These are phyloP conservation scores for Solanum hybrid DNA, from an alignment of 305 asterid species.

Conservation along the genomic window DNA sequence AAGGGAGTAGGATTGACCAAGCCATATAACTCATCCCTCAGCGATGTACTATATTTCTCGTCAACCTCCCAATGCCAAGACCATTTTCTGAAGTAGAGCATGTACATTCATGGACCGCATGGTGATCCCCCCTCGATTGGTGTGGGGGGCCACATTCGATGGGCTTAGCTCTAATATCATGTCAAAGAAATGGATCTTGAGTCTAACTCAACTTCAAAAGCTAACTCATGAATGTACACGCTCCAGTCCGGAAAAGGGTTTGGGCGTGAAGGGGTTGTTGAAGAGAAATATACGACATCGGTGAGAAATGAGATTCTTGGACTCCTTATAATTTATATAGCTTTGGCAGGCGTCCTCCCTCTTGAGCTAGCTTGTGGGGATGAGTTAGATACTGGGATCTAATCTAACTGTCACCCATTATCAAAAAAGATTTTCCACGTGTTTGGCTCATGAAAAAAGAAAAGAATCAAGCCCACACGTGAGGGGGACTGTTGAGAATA, in stretches of 20 bases:
- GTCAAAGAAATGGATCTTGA: not conserved
- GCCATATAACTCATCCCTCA: not conserved
- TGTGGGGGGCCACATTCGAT: not conserved
- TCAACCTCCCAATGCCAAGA: not conserved
- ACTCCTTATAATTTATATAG: not conserved
- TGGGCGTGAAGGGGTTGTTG: not conserved
- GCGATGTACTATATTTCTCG: not conserved
- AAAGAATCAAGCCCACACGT: not conserved
- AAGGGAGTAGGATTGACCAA: not conserved
- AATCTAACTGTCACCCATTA: not conserved
- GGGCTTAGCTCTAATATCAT: not conserved
- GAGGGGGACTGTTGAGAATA: not conserved
- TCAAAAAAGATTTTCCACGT: not conserved
- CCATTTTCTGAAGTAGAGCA: not conserved
- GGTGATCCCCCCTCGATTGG: not conserved
- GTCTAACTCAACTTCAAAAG: not conserved
- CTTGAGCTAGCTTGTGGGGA: not conserved
- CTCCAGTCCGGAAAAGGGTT: not conserved
- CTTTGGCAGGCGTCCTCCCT: not conserved
- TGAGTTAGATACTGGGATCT: not conserved
- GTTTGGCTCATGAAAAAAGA: not conserved
- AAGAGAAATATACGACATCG: not conserved
- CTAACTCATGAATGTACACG: not conserved
- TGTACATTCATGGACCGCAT: not conserved
- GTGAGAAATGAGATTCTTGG: not conserved